Evolutionary conservation across 2,329 filamentous ascomycete genomes (phyloP), one percentile per base, ranked within the genome.

Genomic region (Periconia sp.): DNA sequence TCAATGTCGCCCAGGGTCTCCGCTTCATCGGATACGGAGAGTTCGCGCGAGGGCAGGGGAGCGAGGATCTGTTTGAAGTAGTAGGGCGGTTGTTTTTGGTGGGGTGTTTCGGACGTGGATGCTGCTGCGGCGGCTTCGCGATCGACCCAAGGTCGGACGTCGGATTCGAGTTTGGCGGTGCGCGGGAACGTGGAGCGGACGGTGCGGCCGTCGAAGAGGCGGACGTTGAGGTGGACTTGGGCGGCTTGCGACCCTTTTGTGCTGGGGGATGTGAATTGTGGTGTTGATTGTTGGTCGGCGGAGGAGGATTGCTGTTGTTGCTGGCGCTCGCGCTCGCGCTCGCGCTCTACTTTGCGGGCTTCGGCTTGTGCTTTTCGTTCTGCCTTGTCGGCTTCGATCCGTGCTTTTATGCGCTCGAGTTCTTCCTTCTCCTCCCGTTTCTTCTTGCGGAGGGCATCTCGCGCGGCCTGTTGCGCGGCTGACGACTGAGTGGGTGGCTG

Each of bases 1-100:
- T 86, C 90, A 8, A 96, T 80, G 6, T 89, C 86, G 14, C 80
- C 76, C 0, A 97, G 79, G 0, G 82, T 80, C 59, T 86, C 79
- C 35, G 79, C 81, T 72, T 97, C 93, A 58, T 97, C 92, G 0
- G 83, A 81, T 5, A 87, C 83, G 33, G 88, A 87, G 53, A 97
- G 86, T 10, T 82, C 85, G 58, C 84, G 85, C 69, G 88, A 94
- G 1, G 91, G 90, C 18, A 85, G 76, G 0, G 92, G 92, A 0
- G 89, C 87, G 2, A 95, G 80, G 35, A 97, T 86, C 45, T 95
- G 85, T 67, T 92, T 91, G 76, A 97, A 92, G 13, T 82, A 88
- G 72, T 92, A 97, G 0, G 91, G 90, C 13, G 79, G 66, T 11
- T 68, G 60, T 33, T 37, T 52, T 27, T 62, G 47, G 14, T 55